Conservation (phyloP, 2,329 filamentous ascomycete species). For the Diaporthe destruens region DNA sequence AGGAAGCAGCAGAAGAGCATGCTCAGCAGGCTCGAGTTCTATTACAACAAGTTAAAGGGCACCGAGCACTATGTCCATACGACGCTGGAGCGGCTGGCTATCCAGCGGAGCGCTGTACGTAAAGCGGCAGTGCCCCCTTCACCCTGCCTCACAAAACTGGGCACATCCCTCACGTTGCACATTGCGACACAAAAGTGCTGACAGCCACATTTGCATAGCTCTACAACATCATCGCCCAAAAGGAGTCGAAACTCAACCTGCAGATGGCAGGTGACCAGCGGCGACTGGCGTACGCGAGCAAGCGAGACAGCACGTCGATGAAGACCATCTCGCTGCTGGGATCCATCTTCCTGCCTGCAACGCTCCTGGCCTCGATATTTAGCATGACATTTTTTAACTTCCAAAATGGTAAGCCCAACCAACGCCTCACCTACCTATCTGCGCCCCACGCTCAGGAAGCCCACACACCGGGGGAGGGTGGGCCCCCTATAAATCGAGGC, state of each 20-base stretch:
- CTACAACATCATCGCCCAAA: conserved; percentile 76
- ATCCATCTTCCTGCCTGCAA: conserved; percentile 73
- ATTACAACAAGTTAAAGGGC: conserved; percentile 70
- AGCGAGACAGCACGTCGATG: conserved; percentile 73
- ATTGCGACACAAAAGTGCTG: conserved; percentile 28
- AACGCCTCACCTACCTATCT: background rate
- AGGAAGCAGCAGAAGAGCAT: conserved; percentile 66
- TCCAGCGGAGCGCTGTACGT: conserved; percentile 71
- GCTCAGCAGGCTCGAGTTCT: conserved; percentile 68
- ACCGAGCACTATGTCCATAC: conserved; percentile 74
- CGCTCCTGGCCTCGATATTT: conserved; percentile 73
- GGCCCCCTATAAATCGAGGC: too few relatives aligned
- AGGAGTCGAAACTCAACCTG: conserved; percentile 73
- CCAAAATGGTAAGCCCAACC: conserved; percentile 56
- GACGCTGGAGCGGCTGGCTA: conserved; percentile 70
- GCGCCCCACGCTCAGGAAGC: background rate
- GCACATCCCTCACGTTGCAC: background rate
- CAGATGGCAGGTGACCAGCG: conserved; percentile 73
- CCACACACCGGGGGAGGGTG: conserved; percentile 27
- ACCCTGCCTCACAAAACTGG: conserved; percentile 33
- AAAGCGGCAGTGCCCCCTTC: background rate
- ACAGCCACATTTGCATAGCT: conserved; percentile 55
- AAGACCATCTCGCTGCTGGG: conserved; percentile 75
- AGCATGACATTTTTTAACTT: conserved; percentile 78
- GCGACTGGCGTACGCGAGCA: conserved; percentile 69